Conservation (phyloP, 2,329 filamentous ascomycete genomes). For the Pseudocercospora eumusae region DNA sequence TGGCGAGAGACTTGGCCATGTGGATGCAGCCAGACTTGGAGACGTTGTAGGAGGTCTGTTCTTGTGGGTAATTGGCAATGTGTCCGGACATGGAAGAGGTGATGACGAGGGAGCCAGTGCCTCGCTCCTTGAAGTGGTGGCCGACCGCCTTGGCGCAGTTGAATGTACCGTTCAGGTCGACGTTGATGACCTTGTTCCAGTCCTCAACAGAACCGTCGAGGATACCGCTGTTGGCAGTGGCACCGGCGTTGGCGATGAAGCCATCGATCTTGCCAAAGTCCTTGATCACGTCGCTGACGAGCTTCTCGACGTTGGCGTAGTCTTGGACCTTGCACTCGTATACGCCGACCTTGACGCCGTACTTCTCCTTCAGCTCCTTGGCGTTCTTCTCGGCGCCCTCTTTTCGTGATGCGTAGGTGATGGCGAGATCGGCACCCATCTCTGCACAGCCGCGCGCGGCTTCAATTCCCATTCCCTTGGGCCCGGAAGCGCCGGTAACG, state of each 20-base stretch:
- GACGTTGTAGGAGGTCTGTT: conserved; percentile 66
- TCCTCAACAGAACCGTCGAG: conserved; percentile 70
- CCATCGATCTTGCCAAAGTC: conserved; percentile 72
- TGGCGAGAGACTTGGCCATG: conserved; percentile 61
- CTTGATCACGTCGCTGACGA: conserved; percentile 61
- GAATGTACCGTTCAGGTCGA: conserved; percentile 83
- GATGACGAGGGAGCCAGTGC: conserved; percentile 65
- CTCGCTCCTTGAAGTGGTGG: conserved; percentile 69
- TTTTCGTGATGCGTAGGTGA: conserved; percentile 66
- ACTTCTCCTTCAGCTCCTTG: conserved; percentile 59
- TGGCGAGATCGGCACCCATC: conserved; percentile 64
- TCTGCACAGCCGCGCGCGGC: conserved; percentile 66
- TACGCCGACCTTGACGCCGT: conserved; percentile 66
- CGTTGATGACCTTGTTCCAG: conserved; percentile 74
- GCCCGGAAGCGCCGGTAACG: conserved; percentile 58
- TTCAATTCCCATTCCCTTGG: conserved; percentile 68
- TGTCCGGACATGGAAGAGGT: conserved; percentile 75
- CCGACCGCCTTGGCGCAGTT: conserved; percentile 89
- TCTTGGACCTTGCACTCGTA: conserved; percentile 65
- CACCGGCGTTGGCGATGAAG: conserved; percentile 70
- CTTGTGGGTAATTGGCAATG: conserved; percentile 80
- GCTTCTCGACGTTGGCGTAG: conserved; percentile 58
- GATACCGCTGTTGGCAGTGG: conserved; percentile 68
- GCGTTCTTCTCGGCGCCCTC: conserved; percentile 67
- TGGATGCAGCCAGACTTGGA: conserved; percentile 66